Evolutionary conservation across 441 rosid genomes (phyloP), one percentile per base, ranked within the genome.

Genomic region (Erodium texanum): DNA sequence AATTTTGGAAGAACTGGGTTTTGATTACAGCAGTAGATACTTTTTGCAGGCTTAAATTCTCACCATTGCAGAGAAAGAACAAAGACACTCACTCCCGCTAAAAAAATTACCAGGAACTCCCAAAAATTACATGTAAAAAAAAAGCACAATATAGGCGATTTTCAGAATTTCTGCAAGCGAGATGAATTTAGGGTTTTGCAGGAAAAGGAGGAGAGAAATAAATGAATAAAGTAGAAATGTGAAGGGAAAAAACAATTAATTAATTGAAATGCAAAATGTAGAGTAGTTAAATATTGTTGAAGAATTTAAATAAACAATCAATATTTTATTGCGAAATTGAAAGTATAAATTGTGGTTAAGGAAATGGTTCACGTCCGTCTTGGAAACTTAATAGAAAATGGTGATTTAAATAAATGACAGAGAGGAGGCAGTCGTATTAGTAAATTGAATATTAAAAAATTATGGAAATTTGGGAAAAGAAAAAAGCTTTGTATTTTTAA

Each of bases 301-400:
- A 79, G 71, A 78, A 79, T 70, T 79, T 83, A 86, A 76, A 81
- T 74, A 73, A 76, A 22, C 67, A 79, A 74, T 73, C 67, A 75
- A 74, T 89, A 84, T 76, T 87, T 78, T 81, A 83, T 85, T 78
- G 78, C 76, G 73, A 78, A 72, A 76, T 76, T 82, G 82, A 85
- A 77, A 86, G 83, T 82, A 84, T 77, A 82, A 83, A 87, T 71
- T 84, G 78, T 83, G 81, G 85, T 90, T 87, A 84, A 81, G 79
- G 87, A 86, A 81, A 83, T 75, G 87, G 73, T 85, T 84, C 82
- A 84, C 87, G 98, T 93, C 93, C 96, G 87, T 86, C 90, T 84
- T 80, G 90, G 86, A 83, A 87, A 80, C 79, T 84, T 70, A 84
- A 81, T 76, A 81, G 81, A 74, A 77, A 80, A 77, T 78, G 71